Evolutionary conservation across 306 rosid species (phyloP), one percentile per base, ranked within the genome.

Genomic region (Lathyrus tuberosus): DNA sequence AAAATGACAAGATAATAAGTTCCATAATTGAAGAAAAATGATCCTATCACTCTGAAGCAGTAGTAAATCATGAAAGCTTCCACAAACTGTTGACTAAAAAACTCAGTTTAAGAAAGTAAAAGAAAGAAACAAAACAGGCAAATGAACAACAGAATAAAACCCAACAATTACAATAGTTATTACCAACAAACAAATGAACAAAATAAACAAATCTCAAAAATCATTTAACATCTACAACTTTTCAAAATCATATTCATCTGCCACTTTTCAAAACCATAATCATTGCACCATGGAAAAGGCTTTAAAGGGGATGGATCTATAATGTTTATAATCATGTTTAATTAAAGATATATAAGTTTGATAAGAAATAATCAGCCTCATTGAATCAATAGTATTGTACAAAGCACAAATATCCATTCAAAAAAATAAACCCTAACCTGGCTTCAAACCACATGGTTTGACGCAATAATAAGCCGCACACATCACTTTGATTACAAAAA

Each of bases 141-240:
- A 13, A 63, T 30, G 59, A 51, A 30, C 33, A 10, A 20, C 3
- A 65, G 26, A 54, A 69, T 7, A 62, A 59, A 66, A 38, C 8
- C 51, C 70, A 43, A 16, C 11, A 60, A 66, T 14, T 30, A 61
- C 22, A 26, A 68, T 6, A 47, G 46, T 3, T 7, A 56, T 5
- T 15, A 30, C 40, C 48, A 65, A 20, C 46, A 42, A 73, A 33
- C 16, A 43, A 53, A 17, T 2, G 61, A 62, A 61, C 71, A 9
- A 28, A 22, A 64, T 16, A 49, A 16, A 26, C 61, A n/a, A n/a
- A n/a, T 15, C 26, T 28, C 13, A 46, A 66, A 4, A 71, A 22
- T 24, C 71, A 71, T 8, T 33, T n/a, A 66, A 15, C 46, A 49
- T 58, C 51, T 20, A 40, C 44, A 5, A 41, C 28, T 22, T 71